Evolutionary conservation across 352 stramenopile species (phyloP).

Genomic region (Thraustochytrium sp.): DNA sequence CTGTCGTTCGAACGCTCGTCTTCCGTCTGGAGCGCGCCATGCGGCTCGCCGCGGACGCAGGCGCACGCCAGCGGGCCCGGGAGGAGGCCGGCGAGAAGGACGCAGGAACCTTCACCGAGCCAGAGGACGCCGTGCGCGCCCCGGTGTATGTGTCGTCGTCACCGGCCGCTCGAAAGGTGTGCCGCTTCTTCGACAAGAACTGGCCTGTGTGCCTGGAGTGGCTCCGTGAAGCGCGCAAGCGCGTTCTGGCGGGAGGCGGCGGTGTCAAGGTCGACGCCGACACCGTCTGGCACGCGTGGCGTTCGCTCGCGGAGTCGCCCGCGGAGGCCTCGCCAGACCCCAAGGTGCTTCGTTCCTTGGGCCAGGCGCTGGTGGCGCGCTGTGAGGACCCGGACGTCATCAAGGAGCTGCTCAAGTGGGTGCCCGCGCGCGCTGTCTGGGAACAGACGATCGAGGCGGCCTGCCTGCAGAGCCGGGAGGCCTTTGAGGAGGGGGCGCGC

Average conservation of each 20-base stretch:
- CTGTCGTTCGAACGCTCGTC: not conserved
- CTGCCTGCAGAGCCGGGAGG: not conserved
- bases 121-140: not conserved
- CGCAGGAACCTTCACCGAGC: not conserved
- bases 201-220: not conserved
- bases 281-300: conserved; percentile 12
- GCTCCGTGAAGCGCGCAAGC: not conserved
- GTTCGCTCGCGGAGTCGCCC: not conserved
- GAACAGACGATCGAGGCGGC: not conserved
- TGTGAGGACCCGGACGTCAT: not conserved
- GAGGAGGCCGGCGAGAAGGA: not conserved
- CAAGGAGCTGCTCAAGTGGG: not conserved
- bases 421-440: not conserved
- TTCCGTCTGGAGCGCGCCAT: not conserved
- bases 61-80: not conserved
- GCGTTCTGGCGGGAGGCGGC: not conserved
- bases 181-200: conserved; percentile 34
- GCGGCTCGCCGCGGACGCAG: not conserved
- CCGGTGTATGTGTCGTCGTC: not conserved
- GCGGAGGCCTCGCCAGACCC: not conserved
- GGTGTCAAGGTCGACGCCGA: not conserved
- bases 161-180: not conserved
- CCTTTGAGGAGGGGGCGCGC: not conserved
- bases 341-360: not conserved
- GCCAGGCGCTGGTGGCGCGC: not conserved